Evolutionary conservation across 176 grass and related monocot genomes (phyloP), one percentile per base, ranked within the genome.

Genomic region (Oryza meridionalis): DNA sequence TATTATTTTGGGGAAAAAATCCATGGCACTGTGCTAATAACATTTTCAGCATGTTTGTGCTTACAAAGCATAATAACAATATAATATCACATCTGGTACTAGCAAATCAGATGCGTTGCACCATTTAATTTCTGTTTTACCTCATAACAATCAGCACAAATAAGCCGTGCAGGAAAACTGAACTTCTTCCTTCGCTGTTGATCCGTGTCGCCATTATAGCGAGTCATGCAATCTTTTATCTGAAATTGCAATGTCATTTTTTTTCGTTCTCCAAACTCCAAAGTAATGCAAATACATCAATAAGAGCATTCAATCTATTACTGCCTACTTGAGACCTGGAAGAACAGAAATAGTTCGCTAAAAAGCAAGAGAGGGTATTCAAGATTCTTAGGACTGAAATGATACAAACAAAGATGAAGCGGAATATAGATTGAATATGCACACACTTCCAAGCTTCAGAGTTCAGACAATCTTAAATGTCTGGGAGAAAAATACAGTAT

Each of bases 101-200:
- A 15, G 61, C 3, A 67, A 49, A 58, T 27, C 3, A 53, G 50
- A 27, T 77, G 55, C 11, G 9, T 1, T 50, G 45, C 31, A 61
- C 9, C 21, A 35, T 59, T 69, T 49, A 33, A n/a, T 67, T 38
- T 80, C 17, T 38, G 25, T 19, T 78, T 91, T 96, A 98, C 96
- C 86, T 99, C 88, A 0, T 83, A 96, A 86, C 91, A 99, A 92
- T 99, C 96, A 32, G 96, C 86, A 81, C 96, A 96, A 58, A 99
- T 92, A 89, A 99, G 96, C 63, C 93, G 89, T 65, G 93, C 93
- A 87, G 91, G 93, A 78, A 99, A 99, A 88, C 86, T 88, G 75
- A 99, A 96, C 73, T 94, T 99, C 85, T 98, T 96, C 67, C 89
- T 90, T 26, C 90, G 91, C 71, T 96, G 93, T 75, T 91, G 96